Conservation (phyloP, 2,329 filamentous ascomycete species). For the Fusarium pseudonygamai region DNA sequence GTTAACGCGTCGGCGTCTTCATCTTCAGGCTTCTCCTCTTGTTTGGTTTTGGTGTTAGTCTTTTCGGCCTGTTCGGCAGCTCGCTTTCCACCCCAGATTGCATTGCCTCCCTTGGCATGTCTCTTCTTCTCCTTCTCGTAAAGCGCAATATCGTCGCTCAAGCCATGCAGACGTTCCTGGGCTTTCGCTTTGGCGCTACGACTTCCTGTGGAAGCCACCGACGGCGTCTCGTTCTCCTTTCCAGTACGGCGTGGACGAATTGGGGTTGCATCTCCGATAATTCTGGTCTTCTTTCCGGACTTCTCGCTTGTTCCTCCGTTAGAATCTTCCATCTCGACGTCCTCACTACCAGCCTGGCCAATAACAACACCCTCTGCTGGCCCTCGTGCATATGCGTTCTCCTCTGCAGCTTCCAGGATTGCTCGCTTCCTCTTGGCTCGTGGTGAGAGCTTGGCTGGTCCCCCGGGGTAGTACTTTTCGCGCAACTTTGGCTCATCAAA, state of each 20-base stretch:
- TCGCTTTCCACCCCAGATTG: constrained; percentile 70
- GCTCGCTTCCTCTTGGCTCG: constrained; percentile 60
- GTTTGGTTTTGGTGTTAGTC: constrained; percentile 56
- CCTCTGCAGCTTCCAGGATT: constrained; percentile 60
- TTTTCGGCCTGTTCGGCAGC: constrained; percentile 68
- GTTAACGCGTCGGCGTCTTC: constrained; percentile 57
- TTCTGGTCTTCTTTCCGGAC: constrained; percentile 42
- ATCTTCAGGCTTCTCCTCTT: constrained; percentile 57
- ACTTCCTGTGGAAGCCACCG: constrained; percentile 71
- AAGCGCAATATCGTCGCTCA: constrained; percentile 85
- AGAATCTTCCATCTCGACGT: constrained; percentile 56
- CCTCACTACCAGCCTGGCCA: constrained; percentile 50
- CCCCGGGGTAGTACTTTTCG: constrained; percentile 75
- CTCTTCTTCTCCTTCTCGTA: constrained; percentile 96
- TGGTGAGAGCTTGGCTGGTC: constrained; percentile 55
- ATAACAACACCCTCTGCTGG: constrained; percentile 59
- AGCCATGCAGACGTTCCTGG: constrained; percentile 75
- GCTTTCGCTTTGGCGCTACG: constrained; percentile 91
- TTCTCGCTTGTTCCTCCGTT: constrained; percentile 51
- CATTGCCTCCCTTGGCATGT: constrained; percentile 56
- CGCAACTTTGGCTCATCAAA: constrained; percentile 72
- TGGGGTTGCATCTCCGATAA: constrained; percentile 50
- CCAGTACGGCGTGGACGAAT: constrained; percentile 59
- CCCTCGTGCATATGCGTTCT: constrained; percentile 59
- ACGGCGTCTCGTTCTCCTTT: constrained; percentile 88